phyloP scores from a whole-genome alignment of 208 protist species.

The Acanthamoeba lugdunensis region DNA sequence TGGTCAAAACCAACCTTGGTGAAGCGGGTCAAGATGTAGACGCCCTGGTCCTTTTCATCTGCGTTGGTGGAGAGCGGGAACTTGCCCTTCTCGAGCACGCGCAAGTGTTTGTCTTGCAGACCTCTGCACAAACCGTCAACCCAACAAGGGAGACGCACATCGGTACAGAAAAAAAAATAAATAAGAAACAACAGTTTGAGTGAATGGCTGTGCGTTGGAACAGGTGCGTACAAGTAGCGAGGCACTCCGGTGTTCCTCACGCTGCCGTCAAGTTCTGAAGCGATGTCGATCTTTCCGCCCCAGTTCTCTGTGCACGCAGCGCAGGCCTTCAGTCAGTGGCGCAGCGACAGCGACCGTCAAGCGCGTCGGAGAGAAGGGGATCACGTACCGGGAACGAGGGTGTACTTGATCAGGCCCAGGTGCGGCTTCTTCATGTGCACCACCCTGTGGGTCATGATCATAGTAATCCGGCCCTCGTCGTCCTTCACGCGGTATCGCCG shows the following conservation, averaged over 20 bases:
- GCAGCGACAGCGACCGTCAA: neutral
- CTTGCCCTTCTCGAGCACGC: constrained; percentile 24
- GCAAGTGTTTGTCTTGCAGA: neutral
- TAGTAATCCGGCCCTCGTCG: neutral
- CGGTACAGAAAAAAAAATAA: neutral
- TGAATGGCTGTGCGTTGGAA: neutral
- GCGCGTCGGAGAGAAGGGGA: neutral
- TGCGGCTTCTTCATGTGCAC: constrained; percentile 57
- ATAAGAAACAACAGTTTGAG: neutral
- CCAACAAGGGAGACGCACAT: neutral
- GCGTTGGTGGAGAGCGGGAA: neutral
- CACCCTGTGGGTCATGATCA: constrained; percentile 20
- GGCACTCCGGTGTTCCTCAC: constrained; percentile 8
- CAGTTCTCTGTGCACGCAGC: constrained; percentile 12
- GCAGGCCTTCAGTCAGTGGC: neutral
- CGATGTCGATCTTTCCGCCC: neutral
- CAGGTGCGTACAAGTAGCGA: neutral
- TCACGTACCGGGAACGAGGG: neutral
- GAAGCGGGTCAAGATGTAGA: neutral
- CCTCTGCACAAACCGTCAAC: neutral
- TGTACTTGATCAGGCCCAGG: constrained; percentile 44
- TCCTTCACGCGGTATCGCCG: constrained; percentile 6
- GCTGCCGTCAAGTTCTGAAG: neutral
- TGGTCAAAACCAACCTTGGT: neutral
- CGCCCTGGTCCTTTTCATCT: neutral